Evolutionary conservation across 176 grass and related monocot genomes (phyloP), one percentile per base, ranked within the genome.

Genomic region (Oryza longistaminata): DNA sequence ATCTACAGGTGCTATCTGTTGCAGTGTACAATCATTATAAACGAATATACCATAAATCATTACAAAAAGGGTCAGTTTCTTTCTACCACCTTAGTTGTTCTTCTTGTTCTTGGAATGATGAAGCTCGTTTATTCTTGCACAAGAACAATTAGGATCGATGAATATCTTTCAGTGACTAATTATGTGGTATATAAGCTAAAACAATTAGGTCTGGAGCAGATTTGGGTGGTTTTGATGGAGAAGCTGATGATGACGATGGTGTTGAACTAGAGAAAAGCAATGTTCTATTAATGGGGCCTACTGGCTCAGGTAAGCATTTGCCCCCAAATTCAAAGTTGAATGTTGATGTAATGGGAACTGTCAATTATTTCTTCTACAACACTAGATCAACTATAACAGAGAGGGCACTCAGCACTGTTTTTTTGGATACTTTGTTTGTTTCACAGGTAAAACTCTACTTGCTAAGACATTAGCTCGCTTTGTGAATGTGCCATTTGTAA

Each of bases 21-120:
- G 96, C 96, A 80, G 96, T 99, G 50, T 99, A 99, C 81, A 99
- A 99, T 71, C 97, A 99, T 70, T 99, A 99, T 85, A 99, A 99
- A 91, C 91, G 97, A 65, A 94, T 99, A 91, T 89, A 96, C 76
- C 86, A 96, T 88, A 84, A 87, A 84, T 88, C 90, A 73, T n/a
- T 83, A 82, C 88, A 87, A 48, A 99, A 96, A 89, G 93, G 92
- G 97, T 99, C 37, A 89, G 91, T 92, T 83, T 72, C 24, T 42
- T 34, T 85, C 5, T 7, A 61, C 80, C 17, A 15, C 19, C 16
- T 62, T 12, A 48, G 39, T 31, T 76, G 13, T 77, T 64, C 35
- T 81, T 25, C 40, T 70, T 64, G 44, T 80, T 74, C 65, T 74
- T 0, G 16, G 61, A 87, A 26, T 33, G 66, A 65, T 42, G 53